A percentile compares a stretch with the other conserved stretches of the same genome.
Evolutionary conservation across 148 eudicot species (phyloP).

Genomic region (Silene uniflora): DNA sequence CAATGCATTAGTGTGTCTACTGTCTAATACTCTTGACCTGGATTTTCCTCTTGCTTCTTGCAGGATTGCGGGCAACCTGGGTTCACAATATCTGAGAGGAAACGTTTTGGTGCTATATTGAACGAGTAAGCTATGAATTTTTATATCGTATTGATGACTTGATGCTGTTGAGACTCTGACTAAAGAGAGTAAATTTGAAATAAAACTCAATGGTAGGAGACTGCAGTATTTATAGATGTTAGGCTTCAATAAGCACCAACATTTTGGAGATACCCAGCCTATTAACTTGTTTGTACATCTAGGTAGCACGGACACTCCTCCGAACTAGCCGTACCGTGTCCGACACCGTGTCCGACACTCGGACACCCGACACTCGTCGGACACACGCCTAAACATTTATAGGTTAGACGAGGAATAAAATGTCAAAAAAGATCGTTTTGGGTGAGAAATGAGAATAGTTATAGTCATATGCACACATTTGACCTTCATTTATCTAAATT

Average conservation of each 20-base stretch:
- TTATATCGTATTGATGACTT: not conserved
- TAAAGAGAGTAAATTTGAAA: not conserved
- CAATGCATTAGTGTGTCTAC: conserved; percentile 1
- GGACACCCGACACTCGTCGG: no score
- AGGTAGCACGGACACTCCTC: no score
- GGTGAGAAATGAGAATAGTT: no score
- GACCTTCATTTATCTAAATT: no score
- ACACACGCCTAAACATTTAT: no score
- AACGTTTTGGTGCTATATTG: conserved; percentile 71
- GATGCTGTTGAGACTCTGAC: not conserved
- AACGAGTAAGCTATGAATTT: conserved; percentile 57
- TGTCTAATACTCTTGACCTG: not conserved
- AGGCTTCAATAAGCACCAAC: not conserved
- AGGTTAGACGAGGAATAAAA: no score
- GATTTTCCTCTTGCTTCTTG: conserved; percentile 21
- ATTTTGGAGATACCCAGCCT: not conserved
- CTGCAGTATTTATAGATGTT: not conserved
- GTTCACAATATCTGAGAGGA: conserved; percentile 85
- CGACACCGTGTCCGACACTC: no score
- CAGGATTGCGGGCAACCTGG: conserved; percentile 99
- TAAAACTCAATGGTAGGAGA: not conserved
- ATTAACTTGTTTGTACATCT: not conserved
- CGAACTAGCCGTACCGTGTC: no score
- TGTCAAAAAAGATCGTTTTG: no score
- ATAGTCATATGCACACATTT: no score